Evolutionary conservation across 2,329 filamentous ascomycete genomes (phyloP), one percentile per base, ranked within the genome.

Genomic region (Aquanectria penicillioides): DNA sequence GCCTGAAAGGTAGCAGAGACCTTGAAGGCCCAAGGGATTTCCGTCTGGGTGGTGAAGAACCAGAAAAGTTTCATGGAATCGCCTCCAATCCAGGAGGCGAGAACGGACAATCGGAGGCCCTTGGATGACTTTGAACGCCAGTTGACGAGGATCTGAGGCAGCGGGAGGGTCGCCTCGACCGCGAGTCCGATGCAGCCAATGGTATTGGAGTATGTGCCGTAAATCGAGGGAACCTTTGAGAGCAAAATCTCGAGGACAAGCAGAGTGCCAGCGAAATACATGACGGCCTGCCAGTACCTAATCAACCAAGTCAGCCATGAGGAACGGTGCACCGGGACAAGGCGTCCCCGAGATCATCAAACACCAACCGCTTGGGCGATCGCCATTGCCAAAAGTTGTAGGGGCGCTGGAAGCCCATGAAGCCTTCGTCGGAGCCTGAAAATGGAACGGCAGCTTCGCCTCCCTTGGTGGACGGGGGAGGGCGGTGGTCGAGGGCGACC

Each of bases 51-150:
- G 2, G 88, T 91, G 61, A 94, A 90, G 79, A 94, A 95, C 87
- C 87, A 90, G 70, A 93, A 91, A 83, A 94, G 90, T 82, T 96
- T 96, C 88, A 95, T 93, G 8, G 85, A 81, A 75, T 96, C 92
- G 61, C 92, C 92, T 3, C 89, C 78, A 50, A 96, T 79, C 92
- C 92, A 96, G 73, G 89, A 93, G 23, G 82, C 85, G 57, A 95
- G 79, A 5, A 96, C 88, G 6, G 89, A 92, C 10, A 93, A 71
- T 13, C 92, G 84, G 76, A 96, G 93, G 6, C 92, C 92, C 73
- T 87, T 89, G 79, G 89, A 93, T 2, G 90, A 92, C 59, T 84
- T 81, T 5, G 86, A 83, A 28, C 85, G 83, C 62, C 84, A 81
- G 72, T 95, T 95, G 37, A 90, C 79, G 44, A 92, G 71, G 25